Base-by-base conservation (phyloP, 768 basidiomycete genomes). In the Leccinum rimulosum region DNA sequence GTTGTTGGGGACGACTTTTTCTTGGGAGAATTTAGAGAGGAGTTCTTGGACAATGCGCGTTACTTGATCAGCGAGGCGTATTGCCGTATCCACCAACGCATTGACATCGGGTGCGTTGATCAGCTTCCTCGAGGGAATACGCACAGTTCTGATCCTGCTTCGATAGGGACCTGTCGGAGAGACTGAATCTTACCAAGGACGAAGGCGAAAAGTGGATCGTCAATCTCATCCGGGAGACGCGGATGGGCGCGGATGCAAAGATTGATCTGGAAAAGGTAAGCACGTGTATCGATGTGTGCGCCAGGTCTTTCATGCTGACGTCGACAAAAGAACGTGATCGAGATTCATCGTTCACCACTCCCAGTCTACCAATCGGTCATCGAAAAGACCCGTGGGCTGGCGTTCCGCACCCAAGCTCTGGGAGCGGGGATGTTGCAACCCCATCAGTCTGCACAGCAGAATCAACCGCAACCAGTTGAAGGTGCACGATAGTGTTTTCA, bases 131-230 rank as follows among this genome's bases (percentile, higher is more conserved):
- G 43, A 53, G 30, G 3, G 14, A 40, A 14, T 15, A 14, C 0
- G 11, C 14, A 7, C 15, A 27, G 6, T 7, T 22, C 48, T 59
- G 3, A 68, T 22, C 3, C 60, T 54, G 6, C 47, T 47, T 40
- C 6, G 49, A 27, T 61, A 95, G 94, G 59, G 93, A 97, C 68
- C 84, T 98, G 12, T 97, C 95, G 9, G 89, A 93, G 68, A 87
- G 96, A 9, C 82, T 98, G 14, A 98, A 98, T 73, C 82, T 98
- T 51, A 88, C 91, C n/a, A 84, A 81, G 45, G 94, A 94, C 64
- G 97, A 98, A 70, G 97, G 96, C 53, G 97, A 99, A 72, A 96
- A 96, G 68, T 99, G 96, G 96, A 96, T 98, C 61, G 97, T 98
- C 68, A 98, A 98, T 79, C 89, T 98, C 61, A 97, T 98, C 68